Evolutionary conservation across 2,329 filamentous ascomycete species (phyloP), one percentile per base, ranked within the genome.

Genomic region (Penicillium sp.): DNA sequence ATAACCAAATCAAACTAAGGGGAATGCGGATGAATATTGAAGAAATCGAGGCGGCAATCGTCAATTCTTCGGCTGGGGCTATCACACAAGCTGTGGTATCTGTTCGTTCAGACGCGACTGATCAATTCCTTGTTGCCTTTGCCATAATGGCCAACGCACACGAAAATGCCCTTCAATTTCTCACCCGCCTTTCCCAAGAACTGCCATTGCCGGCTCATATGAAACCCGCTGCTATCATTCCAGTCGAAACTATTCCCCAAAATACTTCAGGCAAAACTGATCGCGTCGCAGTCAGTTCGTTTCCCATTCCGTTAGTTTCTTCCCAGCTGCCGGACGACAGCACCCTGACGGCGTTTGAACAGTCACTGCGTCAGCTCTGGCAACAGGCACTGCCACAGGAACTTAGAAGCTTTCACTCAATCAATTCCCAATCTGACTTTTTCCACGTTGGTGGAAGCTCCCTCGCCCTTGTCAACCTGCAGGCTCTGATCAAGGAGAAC

Each of bases 1-100:
- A 67, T 43, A 60, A 61, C 6, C 56, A 64, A 47, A 43, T 66
- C 24, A 66, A 65, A 43, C 31, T 67, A 6, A 56, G 58, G n/a
- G 65, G 64, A 7, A 60, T 70, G 19, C 61, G 64, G 1, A 69
- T 78, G 22, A 75, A 80, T 13, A 59, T 80, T 0, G 56, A 62
- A 3, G 77, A 79, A 6, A 66, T 78, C n/a, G 69, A 69, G 43
- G 49, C 50, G 4, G 52, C 49, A 10, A 63, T 73, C 34, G 19
- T 70, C 3, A 22, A 53, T 1, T 50, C 54, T 17, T 56, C 65
- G 0, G 43, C 53, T 2, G 59, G 62, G 2, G 31, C 8, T 4
- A 48, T 59, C 8, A 29, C 31, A 22, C 57, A 59, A 26, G 49
- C 47, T n/a, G 38, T 58, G 7, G 54, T 58, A 1, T 59, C 56